Conservation (phyloP, 306 rosid species). For the Quercus berberidifolia region DNA sequence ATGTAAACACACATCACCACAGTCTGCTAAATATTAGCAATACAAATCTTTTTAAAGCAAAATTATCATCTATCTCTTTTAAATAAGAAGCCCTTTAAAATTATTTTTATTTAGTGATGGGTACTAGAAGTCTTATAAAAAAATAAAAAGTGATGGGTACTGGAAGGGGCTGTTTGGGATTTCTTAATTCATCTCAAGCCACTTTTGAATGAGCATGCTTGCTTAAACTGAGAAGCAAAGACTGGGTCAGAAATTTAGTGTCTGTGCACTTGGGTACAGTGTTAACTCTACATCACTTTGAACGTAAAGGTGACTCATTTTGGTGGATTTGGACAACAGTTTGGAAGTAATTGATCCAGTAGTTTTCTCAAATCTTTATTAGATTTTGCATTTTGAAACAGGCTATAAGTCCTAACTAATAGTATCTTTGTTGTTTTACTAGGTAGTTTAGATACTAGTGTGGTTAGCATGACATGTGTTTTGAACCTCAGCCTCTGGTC, state of each 20-base stretch:
- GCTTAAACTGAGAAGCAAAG: background rate
- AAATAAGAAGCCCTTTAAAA: background rate
- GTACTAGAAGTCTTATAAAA: too few relatives aligned
- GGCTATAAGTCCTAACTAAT: background rate
- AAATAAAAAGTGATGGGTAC: too few relatives aligned
- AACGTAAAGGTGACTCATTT: background rate
- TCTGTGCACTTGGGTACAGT: background rate
- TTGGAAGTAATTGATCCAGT: background rate
- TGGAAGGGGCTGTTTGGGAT: background rate
- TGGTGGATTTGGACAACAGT: background rate
- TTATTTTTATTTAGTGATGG: background rate
- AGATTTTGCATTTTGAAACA: background rate
- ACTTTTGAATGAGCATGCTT: background rate
- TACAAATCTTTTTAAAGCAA: background rate
- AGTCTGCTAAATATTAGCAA: background rate
- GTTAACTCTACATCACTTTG: background rate
- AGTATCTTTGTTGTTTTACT: background rate
- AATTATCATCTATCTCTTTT: background rate
- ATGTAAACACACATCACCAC: constrained; percentile 40
- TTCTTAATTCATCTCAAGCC: background rate
- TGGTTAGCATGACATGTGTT: background rate
- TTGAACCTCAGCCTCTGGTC: background rate
- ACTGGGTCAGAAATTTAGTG: background rate
- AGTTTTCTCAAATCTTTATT: constrained; percentile 8
- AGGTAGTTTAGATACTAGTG: background rate